These are phyloP conservation scores for Erodium moschatum DNA, from an alignment of 441 rosid genomes.

Conservation along the genomic window DNA sequence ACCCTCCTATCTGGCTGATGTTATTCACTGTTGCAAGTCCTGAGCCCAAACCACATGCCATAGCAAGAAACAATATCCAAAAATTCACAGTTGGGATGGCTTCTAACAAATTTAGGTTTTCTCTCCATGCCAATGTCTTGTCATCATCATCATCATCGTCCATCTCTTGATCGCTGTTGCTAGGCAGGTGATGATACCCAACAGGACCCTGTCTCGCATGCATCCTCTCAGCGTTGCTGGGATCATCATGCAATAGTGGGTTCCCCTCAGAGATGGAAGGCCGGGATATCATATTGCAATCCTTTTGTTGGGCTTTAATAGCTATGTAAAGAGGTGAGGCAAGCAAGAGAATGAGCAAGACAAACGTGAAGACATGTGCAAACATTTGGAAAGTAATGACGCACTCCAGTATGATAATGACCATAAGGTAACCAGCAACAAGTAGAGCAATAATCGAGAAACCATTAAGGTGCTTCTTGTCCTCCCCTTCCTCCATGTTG, in stretches of 20 bases:
- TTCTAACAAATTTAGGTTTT: conserved; percentile 39
- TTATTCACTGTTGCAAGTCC: conserved; percentile 60
- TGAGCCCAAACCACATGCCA: conserved; percentile 74
- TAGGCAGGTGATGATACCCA: conserved; percentile 21
- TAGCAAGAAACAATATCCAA: conserved; percentile 58
- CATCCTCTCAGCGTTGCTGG: neutral
- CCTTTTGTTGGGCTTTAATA: conserved; percentile 28
- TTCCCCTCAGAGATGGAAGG: too few species aligned
- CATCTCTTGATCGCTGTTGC: conserved; percentile 19
- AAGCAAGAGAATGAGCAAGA: conserved; percentile 39
- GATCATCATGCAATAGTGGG: conserved; percentile 2
- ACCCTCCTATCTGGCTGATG: conserved; percentile 62
- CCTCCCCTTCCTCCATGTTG: conserved; percentile 26
- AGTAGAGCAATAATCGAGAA: conserved; percentile 45
- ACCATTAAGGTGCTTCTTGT: conserved; percentile 47
- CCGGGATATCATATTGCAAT: conserved; percentile 20
- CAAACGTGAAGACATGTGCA: conserved; percentile 28
- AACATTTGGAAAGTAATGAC: conserved; percentile 29
- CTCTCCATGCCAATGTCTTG: conserved; percentile 13
- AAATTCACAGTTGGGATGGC: conserved; percentile 38
- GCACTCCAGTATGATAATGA: conserved; percentile 40
- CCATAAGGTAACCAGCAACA: conserved; percentile 58
- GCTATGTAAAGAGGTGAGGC: conserved; percentile 45
- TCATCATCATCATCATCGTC: conserved; percentile 12
- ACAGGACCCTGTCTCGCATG: too few species aligned